Percentiles rank a stretch among this genome's conserved stretches.
These are phyloP conservation scores for Artomyces pyxidatus DNA, from an alignment of 768 basidiomycete genomes.

Conservation along the genomic window DNA sequence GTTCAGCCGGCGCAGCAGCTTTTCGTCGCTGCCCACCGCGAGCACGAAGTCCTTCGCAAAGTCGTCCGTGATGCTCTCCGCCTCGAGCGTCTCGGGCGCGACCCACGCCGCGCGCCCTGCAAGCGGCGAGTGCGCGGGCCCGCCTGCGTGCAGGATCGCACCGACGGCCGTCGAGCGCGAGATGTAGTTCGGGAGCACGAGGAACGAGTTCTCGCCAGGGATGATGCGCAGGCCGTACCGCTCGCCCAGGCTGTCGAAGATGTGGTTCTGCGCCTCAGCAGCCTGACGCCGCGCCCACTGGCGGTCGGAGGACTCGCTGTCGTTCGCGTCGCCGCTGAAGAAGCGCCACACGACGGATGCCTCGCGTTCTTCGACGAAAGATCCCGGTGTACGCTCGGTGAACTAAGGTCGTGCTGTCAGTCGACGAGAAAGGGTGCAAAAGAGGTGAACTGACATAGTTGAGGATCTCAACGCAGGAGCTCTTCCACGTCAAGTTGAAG, in stretches of 20 bases:
- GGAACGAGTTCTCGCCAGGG: slow-evolving; percentile 71
- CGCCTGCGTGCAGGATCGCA: slow-evolving; percentile 65
- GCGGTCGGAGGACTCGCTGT: slow-evolving; percentile 37
- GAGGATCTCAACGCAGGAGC: slow-evolving; percentile 71
- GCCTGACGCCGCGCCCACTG: slow-evolving; percentile 84
- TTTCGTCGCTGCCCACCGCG: slow-evolving; percentile 70
- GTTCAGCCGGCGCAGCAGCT: slow-evolving; percentile 65
- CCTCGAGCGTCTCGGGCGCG: slow-evolving; percentile 28
- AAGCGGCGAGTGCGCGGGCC: slow-evolving; percentile 32
- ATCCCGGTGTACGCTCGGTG: slow-evolving; percentile 80
- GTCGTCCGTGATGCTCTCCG: slow-evolving; percentile 31
- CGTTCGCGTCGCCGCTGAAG: slow-evolving; percentile 48
- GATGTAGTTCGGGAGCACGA: slow-evolving; percentile 75
- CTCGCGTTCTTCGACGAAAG: slow-evolving; percentile 77
- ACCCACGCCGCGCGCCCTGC: slow-evolving; percentile 33
- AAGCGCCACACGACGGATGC: slow-evolving; percentile 82
- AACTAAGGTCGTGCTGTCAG: slow-evolving; percentile 40
- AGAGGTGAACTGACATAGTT: slow-evolving; percentile 55
- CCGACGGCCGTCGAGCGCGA: slow-evolving; percentile 80
- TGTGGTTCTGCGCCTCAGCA: slow-evolving; percentile 87
- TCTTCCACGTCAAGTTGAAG: slow-evolving; percentile 77
- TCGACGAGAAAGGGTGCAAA: neutral
- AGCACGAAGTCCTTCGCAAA: slow-evolving; percentile 42
- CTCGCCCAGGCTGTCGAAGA: slow-evolving; percentile 81
- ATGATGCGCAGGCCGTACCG: slow-evolving; percentile 79